Conservation (phyloP, 208 protist species). For the Acanthamoeba rhysodes region DNA sequence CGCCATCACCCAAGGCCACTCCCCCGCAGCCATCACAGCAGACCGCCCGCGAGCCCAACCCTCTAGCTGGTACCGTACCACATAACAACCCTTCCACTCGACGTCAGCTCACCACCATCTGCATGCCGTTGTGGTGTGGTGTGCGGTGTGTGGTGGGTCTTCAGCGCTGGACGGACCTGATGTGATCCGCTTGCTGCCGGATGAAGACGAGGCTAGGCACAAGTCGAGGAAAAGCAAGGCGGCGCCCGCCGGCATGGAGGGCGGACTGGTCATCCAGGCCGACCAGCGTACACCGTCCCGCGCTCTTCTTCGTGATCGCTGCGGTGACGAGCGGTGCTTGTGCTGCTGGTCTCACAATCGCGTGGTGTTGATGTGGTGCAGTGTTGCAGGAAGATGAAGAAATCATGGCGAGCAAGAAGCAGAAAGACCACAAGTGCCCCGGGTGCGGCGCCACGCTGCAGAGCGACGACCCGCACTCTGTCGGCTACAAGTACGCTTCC, state of each 20-base stretch:
- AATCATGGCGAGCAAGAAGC: not conserved
- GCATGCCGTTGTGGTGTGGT: not conserved
- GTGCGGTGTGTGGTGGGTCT: not conserved
- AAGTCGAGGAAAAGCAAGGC: not conserved
- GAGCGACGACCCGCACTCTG: constrained; percentile 19
- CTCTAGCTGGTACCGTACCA: not conserved
- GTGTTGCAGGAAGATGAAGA: constrained; percentile 19
- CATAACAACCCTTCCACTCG: too few relatives aligned
- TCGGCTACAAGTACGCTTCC: constrained; percentile 76
- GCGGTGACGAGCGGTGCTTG: not conserved
- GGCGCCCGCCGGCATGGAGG: not conserved
- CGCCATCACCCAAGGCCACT: not conserved
- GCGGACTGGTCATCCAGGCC: not conserved
- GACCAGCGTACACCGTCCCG: not conserved
- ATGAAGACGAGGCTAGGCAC: not conserved
- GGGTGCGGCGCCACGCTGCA: constrained; percentile 79
- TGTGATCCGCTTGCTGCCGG: constrained; percentile 6
- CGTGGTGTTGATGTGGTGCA: not conserved
- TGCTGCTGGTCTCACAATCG: not conserved
- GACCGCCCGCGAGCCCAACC: not conserved
- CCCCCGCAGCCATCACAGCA: not conserved
- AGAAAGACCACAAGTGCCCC: constrained; percentile 60
- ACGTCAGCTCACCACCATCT: too few relatives aligned
- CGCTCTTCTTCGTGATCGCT: not conserved
- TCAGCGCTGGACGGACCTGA: constrained; percentile 6